Evolutionary conservation across 1,284 basidiomycete genomes (phyloP).

Genomic region (Apiotrichum mycotoxinovorans): DNA sequence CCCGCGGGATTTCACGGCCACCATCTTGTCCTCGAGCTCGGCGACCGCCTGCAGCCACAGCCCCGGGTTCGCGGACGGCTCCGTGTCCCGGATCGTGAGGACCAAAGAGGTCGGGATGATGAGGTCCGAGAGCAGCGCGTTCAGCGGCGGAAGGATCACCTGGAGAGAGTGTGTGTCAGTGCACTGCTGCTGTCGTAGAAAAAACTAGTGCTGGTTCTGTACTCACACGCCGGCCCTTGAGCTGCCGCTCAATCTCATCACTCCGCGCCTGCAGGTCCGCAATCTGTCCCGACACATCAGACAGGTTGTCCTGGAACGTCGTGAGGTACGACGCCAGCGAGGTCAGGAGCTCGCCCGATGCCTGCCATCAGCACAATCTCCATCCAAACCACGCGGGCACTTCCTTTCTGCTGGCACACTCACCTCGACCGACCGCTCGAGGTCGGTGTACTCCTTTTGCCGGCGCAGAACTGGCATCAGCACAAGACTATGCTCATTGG

Average conservation of each 20-base stretch:
- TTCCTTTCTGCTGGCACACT: too few species aligned
- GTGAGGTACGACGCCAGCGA: conserved; percentile 86
- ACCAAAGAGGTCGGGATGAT: conserved; percentile 78
- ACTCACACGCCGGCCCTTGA: conserved; percentile 75
- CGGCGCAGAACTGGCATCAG: conserved; percentile 31
- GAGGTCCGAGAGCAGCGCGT: conserved; percentile 72
- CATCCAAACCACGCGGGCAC: too few species aligned
- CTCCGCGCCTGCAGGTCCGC: conserved; percentile 85
- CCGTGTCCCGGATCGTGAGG: conserved; percentile 74
- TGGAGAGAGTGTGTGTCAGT: conserved; percentile 50
- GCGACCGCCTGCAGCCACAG: conserved; percentile 75
- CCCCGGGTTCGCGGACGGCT: conserved; percentile 61
- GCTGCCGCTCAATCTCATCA: conserved; percentile 78
- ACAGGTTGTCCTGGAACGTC: conserved; percentile 90
- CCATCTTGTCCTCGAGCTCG: conserved; percentile 73
- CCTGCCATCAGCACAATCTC: conserved; percentile 24
- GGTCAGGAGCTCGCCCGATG: conserved; percentile 61
- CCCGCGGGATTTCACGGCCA: conserved; percentile 63
- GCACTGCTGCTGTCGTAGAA: too few species aligned
- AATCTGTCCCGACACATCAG: conserved; percentile 90
- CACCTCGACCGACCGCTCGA: conserved; percentile 40
- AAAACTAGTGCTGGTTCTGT: neutral
- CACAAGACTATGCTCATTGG: neutral
- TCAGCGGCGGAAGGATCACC: conserved; percentile 84
- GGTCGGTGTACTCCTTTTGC: conserved; percentile 38